These are phyloP conservation scores for Aspergillus viridinutans DNA, from an alignment of 2,329 filamentous ascomycete genomes.

Conservation along the genomic window DNA sequence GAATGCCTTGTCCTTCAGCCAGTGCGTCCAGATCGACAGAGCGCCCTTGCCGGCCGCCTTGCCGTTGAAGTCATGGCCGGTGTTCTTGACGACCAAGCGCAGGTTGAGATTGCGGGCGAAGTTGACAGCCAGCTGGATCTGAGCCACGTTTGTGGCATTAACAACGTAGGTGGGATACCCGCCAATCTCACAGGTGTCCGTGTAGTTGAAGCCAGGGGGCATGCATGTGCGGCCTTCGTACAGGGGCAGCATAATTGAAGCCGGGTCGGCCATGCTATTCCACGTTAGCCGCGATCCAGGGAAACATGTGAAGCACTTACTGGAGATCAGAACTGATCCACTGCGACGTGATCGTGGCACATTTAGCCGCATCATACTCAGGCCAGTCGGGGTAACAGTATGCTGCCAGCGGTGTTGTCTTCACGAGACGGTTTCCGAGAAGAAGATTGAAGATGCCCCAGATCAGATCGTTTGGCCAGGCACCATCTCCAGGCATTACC, in stretches of 20 bases:
- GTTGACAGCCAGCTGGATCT: conserved; percentile 33
- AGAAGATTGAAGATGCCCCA: conserved; percentile 22
- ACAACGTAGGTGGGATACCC: conserved; percentile 33
- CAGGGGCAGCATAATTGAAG: conserved; percentile 25
- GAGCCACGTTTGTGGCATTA: conserved; percentile 29
- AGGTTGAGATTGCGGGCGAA: conserved; percentile 27
- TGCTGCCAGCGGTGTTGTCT: conserved; percentile 24
- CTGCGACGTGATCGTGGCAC: conserved; percentile 13
- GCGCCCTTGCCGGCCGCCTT: conserved; percentile 46
- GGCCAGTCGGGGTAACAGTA: conserved; percentile 23
- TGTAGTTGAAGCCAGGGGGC: conserved; percentile 17
- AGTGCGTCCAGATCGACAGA: conserved; percentile 49
- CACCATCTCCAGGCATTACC: conserved; percentile 20
- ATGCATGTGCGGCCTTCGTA: conserved; percentile 25
- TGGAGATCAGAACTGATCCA: conserved; percentile 25
- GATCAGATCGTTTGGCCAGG: conserved; percentile 18
- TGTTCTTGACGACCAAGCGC: conserved; percentile 41
- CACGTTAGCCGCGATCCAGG: background rate
- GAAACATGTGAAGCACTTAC: conserved; percentile 8
- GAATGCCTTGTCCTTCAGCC: conserved; percentile 43
- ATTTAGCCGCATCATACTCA: conserved; percentile 19
- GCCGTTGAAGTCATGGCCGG: conserved; percentile 47
- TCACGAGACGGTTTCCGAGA: conserved; percentile 20
- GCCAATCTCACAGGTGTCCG: conserved; percentile 25
- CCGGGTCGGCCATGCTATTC: conserved; percentile 19